Evolutionary conservation across 352 stramenopile species (phyloP).

Genomic region (Pythium brassicae): DNA sequence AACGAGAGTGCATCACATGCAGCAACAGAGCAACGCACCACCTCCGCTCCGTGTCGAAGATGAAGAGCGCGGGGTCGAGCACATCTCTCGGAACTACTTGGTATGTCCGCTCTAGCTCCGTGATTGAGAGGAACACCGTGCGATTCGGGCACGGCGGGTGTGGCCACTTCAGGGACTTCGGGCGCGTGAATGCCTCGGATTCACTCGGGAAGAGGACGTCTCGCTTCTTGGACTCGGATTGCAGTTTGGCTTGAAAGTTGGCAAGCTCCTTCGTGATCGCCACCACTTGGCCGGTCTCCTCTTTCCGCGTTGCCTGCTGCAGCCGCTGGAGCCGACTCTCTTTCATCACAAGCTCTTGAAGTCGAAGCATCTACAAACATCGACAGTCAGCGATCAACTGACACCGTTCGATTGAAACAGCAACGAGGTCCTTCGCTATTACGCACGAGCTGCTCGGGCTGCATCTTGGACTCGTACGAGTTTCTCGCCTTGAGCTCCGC

Average conservation of each 20-base stretch:
- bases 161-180: constrained; percentile 54
- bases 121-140: constrained; percentile 73
- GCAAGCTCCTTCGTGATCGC: constrained; percentile 54
- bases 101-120: constrained; percentile 54
- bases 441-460: constrained; percentile 60
- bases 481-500: constrained; percentile 47
- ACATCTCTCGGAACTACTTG: constrained; percentile 63
- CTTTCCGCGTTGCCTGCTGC: constrained; percentile 55
- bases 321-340: constrained; percentile 65
- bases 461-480: constrained; percentile 58
- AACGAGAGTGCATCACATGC: too few relatives aligned
- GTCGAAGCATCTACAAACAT: constrained; percentile 41
- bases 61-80: constrained; percentile 48
- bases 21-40: constrained; percentile 26
- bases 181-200: constrained; percentile 19
- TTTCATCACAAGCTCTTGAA: constrained; percentile 53
- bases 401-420: background rate
- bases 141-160: constrained; percentile 42
- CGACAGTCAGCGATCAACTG: background rate
- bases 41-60: constrained; percentile 68
- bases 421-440: background rate
- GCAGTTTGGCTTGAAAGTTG: constrained; percentile 14
- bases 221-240: constrained; percentile 14
- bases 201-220: background rate
- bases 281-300: constrained; percentile 39